Conservation (phyloP, 192 early-diverging fungal genomes). For the Backusella macrospora region DNA sequence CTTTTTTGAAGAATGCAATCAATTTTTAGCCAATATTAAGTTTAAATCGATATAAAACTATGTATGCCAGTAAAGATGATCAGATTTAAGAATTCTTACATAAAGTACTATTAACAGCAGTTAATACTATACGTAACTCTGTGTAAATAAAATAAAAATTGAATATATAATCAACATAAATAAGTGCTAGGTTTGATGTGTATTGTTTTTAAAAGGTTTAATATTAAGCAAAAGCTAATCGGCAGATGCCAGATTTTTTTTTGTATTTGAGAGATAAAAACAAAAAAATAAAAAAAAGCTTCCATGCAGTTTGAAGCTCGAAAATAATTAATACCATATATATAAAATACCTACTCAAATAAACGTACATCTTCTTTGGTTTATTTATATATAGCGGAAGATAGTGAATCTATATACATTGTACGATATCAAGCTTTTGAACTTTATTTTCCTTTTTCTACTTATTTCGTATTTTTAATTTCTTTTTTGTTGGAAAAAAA, state of each 20-base stretch:
- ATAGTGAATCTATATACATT: too few species aligned
- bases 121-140: background rate
- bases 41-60: background rate
- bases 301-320: background rate
- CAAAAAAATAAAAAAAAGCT: background rate
- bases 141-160: background rate
- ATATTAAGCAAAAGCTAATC: background rate
- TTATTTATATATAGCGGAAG: background rate
- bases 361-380: background rate
- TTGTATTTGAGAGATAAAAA: background rate
- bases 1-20: conserved; percentile 1
- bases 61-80: background rate
- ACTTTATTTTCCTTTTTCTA: background rate
- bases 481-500: background rate
- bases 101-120: background rate
- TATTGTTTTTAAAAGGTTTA: background rate
- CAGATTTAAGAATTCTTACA: background rate
- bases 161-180: background rate
- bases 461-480: background rate
- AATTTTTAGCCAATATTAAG: conserved; percentile 5
- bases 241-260: background rate
- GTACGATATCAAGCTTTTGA: background rate
- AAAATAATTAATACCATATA: background rate
- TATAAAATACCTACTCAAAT: background rate
- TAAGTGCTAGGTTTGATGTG: background rate